Conservation (phyloP, 768 basidiomycete genomes). For the Lentinula raphanica region DNA sequence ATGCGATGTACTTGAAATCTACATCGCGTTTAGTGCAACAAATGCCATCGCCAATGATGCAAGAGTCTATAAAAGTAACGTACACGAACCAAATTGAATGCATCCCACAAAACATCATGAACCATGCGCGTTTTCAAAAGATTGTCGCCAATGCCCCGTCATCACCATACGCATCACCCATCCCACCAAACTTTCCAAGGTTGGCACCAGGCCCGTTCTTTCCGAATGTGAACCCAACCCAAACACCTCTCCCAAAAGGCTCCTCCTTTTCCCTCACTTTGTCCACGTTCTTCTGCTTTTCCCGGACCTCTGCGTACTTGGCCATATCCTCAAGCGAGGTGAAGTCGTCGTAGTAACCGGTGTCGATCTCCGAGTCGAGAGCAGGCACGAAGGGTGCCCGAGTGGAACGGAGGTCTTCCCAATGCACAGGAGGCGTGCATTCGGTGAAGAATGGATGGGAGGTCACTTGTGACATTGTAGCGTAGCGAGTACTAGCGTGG, state of each 20-base stretch:
- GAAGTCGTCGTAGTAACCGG: slow-evolving; percentile 93
- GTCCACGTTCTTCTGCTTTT: slow-evolving; percentile 94
- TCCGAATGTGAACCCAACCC: slow-evolving; percentile 91
- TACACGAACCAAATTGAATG: no score
- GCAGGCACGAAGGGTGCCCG: slow-evolving; percentile 91
- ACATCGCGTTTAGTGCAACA: no score
- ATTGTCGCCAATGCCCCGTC: slow-evolving; percentile 54
- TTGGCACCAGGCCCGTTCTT: slow-evolving; percentile 72
- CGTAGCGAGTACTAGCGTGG: slow-evolving; percentile 74
- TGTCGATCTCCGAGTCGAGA: slow-evolving; percentile 90
- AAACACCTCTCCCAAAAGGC: slow-evolving; percentile 63
- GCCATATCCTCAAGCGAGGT: slow-evolving; percentile 90
- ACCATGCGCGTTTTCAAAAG: slow-evolving; percentile 34
- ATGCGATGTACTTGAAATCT: no score
- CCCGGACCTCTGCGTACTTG: slow-evolving; percentile 96
- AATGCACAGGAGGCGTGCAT: slow-evolving; percentile 39
- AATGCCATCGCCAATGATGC: no score
- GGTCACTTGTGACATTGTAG: slow-evolving; percentile 67
- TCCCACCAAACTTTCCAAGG: slow-evolving; percentile 12
- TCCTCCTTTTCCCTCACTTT: slow-evolving; percentile 87
- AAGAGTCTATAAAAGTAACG: no score
- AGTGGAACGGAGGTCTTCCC: slow-evolving; percentile 72
- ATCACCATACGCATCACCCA: slow-evolving; percentile 26
- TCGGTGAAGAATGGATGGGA: slow-evolving; percentile 78
- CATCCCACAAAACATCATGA: no score